Base-by-base conservation (phyloP, 2,329 filamentous ascomycete species). In the Arthrobotrys pseudoclavata region DNA sequence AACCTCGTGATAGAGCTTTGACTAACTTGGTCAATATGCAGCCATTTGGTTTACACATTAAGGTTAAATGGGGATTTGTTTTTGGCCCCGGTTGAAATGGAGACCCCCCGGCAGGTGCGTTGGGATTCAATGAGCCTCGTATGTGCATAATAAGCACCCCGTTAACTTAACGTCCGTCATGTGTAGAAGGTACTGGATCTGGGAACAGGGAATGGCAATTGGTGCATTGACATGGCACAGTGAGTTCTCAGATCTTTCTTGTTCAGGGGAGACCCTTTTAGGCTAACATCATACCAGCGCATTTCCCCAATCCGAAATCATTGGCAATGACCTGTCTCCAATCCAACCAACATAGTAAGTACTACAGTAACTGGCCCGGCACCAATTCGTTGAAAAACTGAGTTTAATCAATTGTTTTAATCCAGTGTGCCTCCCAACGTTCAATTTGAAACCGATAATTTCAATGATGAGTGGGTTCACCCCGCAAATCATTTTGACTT, bases 161-260 rank as follows among this genome's bases (percentile, higher is more conserved):
- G 29, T 50, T 66, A 29, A 47, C 18, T 34, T 31, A 40, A 45
- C n/a, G 18, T 10, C 42, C 15, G n/a, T 4, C n/a, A 12, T 13
- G 5, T 42, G 1, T 31, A 77, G 74, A n/a, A 18, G 34, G 82
- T 86, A 9, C 82, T 86, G 0, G 85, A 86, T 62, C 82, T 86
- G 10, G 85, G 85, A 24, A 85, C 84, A 0, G 85, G 85, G 7
- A 85, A 84, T 1, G 85, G 85, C 3, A 84, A 85, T 37, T 86
- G 85, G 85, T 83, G 84, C 3, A 84, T 86, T n/a, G 83, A 84
- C 37, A 83, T 85, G 60, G 84, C 81, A 4, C 82, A 84, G 79
- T 79, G 57, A 69, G 62, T 64, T 22, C 22, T 20, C 13, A 48
- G 42, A 24, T n/a, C 34, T 13, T 40, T 48, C 4, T 53, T 4